Conservation (phyloP, 768 basidiomycete species). For the Mrakia gelida region DNA sequence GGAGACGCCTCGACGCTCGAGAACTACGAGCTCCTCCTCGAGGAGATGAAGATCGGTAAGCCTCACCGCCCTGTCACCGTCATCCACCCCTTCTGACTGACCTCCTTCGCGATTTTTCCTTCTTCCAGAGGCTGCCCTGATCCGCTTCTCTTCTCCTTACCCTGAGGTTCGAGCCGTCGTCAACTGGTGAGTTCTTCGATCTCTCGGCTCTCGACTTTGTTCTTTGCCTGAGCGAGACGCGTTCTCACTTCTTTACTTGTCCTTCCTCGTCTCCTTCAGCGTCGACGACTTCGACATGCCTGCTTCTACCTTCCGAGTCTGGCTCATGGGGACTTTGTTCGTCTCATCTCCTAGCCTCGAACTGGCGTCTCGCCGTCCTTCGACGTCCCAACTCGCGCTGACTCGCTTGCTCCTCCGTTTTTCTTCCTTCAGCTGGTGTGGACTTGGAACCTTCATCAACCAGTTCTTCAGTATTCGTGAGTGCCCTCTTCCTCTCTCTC, state of each 20-base stretch:
- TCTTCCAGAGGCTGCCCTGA: constrained; percentile 39
- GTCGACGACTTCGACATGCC: constrained; percentile 66
- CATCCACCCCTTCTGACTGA: neutral
- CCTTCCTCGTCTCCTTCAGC: constrained; percentile 3
- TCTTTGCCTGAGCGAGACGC: neutral
- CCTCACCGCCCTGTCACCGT: too few relatives aligned
- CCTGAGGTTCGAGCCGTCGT: constrained; percentile 63
- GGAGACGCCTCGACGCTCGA: constrained; percentile 30
- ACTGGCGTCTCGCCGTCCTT: too few relatives aligned
- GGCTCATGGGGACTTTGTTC: constrained; percentile 44
- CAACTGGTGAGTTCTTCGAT: constrained; percentile 41
- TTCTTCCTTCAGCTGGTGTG: constrained; percentile 12
- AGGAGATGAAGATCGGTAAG: constrained; percentile 29
- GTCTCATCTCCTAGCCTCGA: too few relatives aligned
- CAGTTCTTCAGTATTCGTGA: constrained; percentile 33
- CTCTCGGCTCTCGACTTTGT: neutral
- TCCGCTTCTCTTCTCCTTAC: constrained; percentile 37
- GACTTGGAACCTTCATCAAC: constrained; percentile 40
- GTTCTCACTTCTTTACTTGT: neutral
- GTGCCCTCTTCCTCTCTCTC: too few relatives aligned
- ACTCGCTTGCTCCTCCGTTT: too few relatives aligned
- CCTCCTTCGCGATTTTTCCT: too few relatives aligned
- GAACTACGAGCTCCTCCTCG: constrained; percentile 26
- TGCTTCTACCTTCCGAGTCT: constrained; percentile 46
- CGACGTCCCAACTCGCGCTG: too few relatives aligned